A percentile compares a stretch with the other conserved stretches of the same genome.
These are phyloP conservation scores for Micractinium conductrix DNA, from an alignment of 139 green algal species.

Conservation along the genomic window DNA sequence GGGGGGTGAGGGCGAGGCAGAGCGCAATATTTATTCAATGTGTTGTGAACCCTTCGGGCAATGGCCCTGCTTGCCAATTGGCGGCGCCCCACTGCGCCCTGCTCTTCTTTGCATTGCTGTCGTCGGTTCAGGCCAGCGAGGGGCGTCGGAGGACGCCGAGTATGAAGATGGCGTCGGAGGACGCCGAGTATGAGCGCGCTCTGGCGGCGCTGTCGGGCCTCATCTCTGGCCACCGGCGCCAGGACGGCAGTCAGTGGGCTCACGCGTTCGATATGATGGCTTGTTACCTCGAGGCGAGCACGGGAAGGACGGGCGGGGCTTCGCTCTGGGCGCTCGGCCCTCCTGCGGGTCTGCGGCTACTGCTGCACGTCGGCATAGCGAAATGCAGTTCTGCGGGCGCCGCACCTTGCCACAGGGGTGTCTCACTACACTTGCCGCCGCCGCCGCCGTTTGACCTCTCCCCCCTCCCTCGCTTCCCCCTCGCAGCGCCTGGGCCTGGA, in stretches of 20 bases:
- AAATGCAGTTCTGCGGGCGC: no score
- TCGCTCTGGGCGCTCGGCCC: background rate
- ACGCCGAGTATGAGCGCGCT: slow-evolving; percentile 55
- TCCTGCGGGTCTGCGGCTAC: background rate
- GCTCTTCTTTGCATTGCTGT: background rate
- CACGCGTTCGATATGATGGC: slow-evolving; percentile 80
- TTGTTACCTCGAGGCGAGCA: slow-evolving; percentile 74
- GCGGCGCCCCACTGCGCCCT: no score
- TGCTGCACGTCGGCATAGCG: no score
- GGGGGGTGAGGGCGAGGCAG: no score
- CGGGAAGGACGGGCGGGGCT: no score
- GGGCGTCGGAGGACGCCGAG: no score
- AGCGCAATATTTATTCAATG: no score
- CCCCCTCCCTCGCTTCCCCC: background rate
- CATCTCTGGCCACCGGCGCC: slow-evolving; percentile 66
- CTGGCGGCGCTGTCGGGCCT: slow-evolving; percentile 62
- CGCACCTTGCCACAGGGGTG: background rate
- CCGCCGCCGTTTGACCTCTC: background rate
- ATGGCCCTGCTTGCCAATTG: no score
- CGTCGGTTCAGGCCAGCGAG: background rate
- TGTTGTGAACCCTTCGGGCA: no score
- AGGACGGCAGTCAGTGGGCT: slow-evolving; percentile 64
- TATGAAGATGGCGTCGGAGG: background rate
- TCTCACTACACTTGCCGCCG: background rate
- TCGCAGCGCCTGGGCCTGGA: slow-evolving; percentile 70